Evolutionary conservation across 1,139 yeast genomes (phyloP).

Genomic region (Saccharomyces pastorianus): DNA sequence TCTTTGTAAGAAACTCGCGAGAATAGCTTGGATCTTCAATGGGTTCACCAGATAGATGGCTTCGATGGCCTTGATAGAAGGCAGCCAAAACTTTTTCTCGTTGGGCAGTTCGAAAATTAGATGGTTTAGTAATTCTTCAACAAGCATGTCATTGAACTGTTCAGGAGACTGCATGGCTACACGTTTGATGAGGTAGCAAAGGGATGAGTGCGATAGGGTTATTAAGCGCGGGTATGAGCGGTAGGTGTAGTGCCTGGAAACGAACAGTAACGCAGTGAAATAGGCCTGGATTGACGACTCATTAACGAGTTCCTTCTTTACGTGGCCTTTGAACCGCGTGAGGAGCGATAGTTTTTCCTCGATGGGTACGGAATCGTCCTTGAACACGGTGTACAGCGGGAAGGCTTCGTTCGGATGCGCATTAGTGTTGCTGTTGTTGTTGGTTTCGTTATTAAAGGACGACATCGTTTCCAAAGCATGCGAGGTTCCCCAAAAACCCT

Average conservation of each 20-base stretch:
- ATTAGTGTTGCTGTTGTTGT: conserved; percentile 2
- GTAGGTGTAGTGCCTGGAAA: conserved; percentile 35
- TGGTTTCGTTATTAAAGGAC: not conserved
- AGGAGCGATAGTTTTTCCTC: conserved; percentile 37
- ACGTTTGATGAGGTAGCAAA: conserved; percentile 70
- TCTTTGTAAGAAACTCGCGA: conserved; percentile 1
- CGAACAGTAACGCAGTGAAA: conserved; percentile 40
- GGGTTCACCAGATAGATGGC: conserved; percentile 27
- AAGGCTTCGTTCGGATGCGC: conserved; percentile 4
- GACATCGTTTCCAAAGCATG: not conserved
- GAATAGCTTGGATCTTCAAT: conserved; percentile 8
- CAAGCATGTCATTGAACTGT: conserved; percentile 35
- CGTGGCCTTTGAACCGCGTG: conserved; percentile 53
- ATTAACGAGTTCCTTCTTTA: conserved; percentile 59
- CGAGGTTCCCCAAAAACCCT: not conserved
- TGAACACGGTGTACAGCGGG: conserved; percentile 2
- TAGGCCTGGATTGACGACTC: conserved; percentile 45
- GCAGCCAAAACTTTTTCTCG: conserved; percentile 26
- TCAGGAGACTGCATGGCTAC: conserved; percentile 65
- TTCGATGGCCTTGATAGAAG: conserved; percentile 26
- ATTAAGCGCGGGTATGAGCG: conserved; percentile 25
- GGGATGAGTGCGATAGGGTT: conserved; percentile 51
- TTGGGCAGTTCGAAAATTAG: conserved; percentile 5
- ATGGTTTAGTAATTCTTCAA: conserved; percentile 25
- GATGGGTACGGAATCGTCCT: conserved; percentile 8